Conservation (phyloP, 768 basidiomycete species). For the Xanthoconium stramineum region DNA sequence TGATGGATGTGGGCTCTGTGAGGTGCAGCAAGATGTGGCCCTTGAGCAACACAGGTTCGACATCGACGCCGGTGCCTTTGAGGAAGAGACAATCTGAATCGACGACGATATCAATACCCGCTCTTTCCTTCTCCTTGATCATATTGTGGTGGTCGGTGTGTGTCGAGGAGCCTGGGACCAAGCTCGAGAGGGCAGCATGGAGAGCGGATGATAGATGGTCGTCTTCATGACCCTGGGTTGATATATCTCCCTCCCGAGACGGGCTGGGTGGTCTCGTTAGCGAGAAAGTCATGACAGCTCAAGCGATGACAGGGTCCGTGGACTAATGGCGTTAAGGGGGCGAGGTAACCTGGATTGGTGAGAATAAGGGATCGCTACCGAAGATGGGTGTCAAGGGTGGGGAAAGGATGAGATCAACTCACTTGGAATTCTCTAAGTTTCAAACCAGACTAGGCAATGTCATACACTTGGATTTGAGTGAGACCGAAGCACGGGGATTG, state of each 20-base stretch:
- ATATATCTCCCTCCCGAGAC: conserved; percentile 21
- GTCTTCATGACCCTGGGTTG: conserved; percentile 26
- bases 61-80: conserved; percentile 77
- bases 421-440: conserved; percentile 7
- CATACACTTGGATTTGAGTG: neutral
- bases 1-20: conserved; percentile 77
- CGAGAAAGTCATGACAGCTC: conserved; percentile 33
- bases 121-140: conserved; percentile 43
- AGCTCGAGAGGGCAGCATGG: conserved; percentile 36
- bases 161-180: conserved; percentile 21
- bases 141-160: conserved; percentile 35
- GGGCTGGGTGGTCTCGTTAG: conserved; percentile 35
- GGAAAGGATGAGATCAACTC: neutral
- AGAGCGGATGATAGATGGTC: conserved; percentile 37
- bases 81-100: conserved; percentile 68
- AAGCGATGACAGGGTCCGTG: conserved; percentile 9
- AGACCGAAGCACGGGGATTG: neutral
- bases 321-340: conserved; percentile 3
- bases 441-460: conserved; percentile 3
- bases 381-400: neutral
- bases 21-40: conserved; percentile 82
- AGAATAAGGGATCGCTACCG: neutral
- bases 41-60: conserved; percentile 76
- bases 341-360: conserved; percentile 1
- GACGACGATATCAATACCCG: conserved; percentile 74